phyloP scores from a whole-genome alignment of 768 basidiomycete species.

The Pulveroboletus ravenelii region DNA sequence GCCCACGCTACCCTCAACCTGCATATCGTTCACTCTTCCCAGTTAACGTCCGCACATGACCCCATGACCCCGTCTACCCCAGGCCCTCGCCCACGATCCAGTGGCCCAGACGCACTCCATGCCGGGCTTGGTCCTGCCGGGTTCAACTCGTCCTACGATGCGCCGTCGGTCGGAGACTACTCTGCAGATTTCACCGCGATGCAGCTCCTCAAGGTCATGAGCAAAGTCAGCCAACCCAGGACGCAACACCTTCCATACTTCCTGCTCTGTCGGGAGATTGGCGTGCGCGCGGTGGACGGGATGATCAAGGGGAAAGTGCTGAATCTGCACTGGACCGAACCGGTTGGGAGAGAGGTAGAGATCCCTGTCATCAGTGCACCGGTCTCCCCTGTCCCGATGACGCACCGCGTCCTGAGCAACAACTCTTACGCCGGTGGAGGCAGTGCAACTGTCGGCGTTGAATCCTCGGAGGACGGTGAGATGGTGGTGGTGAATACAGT shows the following conservation, averaged over 20 bases:
- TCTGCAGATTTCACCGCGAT: constrained; percentile 69
- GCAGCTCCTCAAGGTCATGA: constrained; percentile 80
- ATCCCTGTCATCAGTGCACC: constrained; percentile 25
- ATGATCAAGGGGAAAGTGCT: constrained; percentile 77
- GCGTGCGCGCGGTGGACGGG: constrained; percentile 77
- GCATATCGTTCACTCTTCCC: constrained; percentile 82
- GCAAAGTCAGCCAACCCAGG: constrained; percentile 61
- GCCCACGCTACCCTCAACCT: constrained; percentile 80
- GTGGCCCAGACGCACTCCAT: constrained; percentile 48
- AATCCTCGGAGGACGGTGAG: constrained; percentile 42
- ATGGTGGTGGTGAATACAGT: constrained; percentile 41
- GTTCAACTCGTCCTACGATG: constrained; percentile 40
- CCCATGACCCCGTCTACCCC: constrained; percentile 30
- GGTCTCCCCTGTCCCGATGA: constrained; percentile 25
- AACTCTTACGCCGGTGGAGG: constrained; percentile 27
- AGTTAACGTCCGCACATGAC: constrained; percentile 40
- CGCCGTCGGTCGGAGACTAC: constrained; percentile 39
- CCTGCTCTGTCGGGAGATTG: constrained; percentile 76
- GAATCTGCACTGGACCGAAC: constrained; percentile 74
- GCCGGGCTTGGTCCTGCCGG: constrained; percentile 57
- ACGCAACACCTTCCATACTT: constrained; percentile 73
- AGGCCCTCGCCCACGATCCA: constrained; percentile 32
- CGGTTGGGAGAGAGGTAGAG: constrained; percentile 52
- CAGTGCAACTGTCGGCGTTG: constrained; percentile 39
- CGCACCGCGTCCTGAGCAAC: constrained; percentile 26